Conservation (phyloP, 225 moss, liverwort and hornwort genomes). For the Asterella californica region DNA sequence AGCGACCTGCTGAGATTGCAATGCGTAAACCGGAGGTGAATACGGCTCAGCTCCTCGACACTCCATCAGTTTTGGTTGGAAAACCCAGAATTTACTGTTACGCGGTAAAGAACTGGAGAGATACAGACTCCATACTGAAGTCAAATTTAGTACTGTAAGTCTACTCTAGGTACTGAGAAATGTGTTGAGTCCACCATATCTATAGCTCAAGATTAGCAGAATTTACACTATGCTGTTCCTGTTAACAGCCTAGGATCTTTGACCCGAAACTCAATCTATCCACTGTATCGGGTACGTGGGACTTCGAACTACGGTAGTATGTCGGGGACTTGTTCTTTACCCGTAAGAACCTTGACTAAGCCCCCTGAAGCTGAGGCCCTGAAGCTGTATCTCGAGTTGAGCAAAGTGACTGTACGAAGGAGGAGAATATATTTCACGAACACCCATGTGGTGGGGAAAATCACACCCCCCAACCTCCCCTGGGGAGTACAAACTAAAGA, state of each 20-base stretch:
- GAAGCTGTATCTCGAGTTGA: neutral
- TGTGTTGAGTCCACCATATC: too few species aligned
- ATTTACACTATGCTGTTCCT: too few species aligned
- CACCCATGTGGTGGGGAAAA: neutral
- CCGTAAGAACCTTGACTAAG: neutral
- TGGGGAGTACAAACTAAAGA: neutral
- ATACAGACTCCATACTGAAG: neutral
- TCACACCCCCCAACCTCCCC: neutral
- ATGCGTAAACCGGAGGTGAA: too few species aligned
- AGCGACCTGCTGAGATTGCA: too few species aligned
- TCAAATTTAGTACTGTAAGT: neutral
- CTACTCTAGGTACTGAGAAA: neutral
- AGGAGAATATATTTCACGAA: neutral
- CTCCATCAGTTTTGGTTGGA: too few species aligned
- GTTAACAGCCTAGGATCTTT: too few species aligned
- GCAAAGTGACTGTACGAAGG: neutral
- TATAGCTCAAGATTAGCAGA: too few species aligned
- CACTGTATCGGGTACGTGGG: neutral
- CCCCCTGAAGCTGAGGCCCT: too few species aligned
- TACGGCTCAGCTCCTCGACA: too few species aligned
- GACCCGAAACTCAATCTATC: too few species aligned
- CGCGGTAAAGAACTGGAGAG: neutral
- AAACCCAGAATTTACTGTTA: too few species aligned
- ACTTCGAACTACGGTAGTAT: neutral
- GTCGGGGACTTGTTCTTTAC: neutral